phyloP scores from a whole-genome alignment of 2,329 filamentous ascomycete species.

The Colletotrichum higginsianum region DNA sequence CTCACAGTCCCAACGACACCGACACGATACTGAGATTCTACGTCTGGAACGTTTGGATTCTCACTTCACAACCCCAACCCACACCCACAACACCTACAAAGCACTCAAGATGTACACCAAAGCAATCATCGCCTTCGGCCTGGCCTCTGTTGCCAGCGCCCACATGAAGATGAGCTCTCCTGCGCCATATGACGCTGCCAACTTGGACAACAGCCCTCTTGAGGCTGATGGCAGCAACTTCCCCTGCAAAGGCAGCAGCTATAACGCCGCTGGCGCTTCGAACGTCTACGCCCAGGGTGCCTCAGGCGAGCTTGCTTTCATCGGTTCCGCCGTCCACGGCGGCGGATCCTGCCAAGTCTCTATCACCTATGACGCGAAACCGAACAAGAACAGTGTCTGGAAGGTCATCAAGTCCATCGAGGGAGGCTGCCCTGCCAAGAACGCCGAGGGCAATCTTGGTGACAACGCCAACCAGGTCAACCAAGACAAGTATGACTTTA shows the following conservation, averaged over 20 bases:
- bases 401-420: slow-evolving; percentile 92
- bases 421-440: slow-evolving; percentile 83
- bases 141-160: slow-evolving; percentile 74
- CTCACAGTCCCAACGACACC: slow-evolving; percentile 40
- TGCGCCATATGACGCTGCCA: slow-evolving; percentile 67
- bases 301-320: slow-evolving; percentile 73
- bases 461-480: slow-evolving; percentile 59
- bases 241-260: slow-evolving; percentile 80
- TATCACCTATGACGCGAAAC: slow-evolving; percentile 82
- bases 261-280: slow-evolving; percentile 61
- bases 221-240: slow-evolving; percentile 74
- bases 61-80: slow-evolving; percentile 35
- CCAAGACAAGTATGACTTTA: slow-evolving; percentile 76
- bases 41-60: slow-evolving; percentile 60
- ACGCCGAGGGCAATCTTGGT: slow-evolving; percentile 70
- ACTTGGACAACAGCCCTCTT: slow-evolving; percentile 75
- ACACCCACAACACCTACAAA: slow-evolving; percentile 49
- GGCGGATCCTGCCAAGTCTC: slow-evolving; percentile 94
- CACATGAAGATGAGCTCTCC: slow-evolving; percentile 85
- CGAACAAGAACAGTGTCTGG: slow-evolving; percentile 79
- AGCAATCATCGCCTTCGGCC: slow-evolving; percentile 65
- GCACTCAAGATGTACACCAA: slow-evolving; percentile 69
- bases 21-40: slow-evolving; percentile 42
- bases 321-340: slow-evolving; percentile 84
- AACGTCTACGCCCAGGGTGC: slow-evolving; percentile 78